A percentile compares a stretch with the other conserved stretches of the same genome.
phyloP scores from a whole-genome alignment of 805 yeast genomes.

The Saccharomycopsis sp. region DNA sequence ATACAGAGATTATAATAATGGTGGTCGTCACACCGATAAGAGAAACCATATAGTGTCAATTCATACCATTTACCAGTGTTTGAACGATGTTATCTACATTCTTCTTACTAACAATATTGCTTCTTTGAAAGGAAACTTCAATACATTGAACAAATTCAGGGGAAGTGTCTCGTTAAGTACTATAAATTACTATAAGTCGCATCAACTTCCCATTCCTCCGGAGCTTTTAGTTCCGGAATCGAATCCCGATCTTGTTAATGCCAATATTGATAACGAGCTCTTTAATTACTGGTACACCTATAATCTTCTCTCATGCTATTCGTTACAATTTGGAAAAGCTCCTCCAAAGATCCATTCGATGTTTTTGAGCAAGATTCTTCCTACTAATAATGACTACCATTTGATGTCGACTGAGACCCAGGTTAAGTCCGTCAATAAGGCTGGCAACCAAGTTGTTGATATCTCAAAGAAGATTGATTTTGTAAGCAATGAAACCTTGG shows the following conservation, averaged over 20 bases:
- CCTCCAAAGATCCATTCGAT: slow-evolving; percentile 35
- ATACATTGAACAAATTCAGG: slow-evolving; percentile 27
- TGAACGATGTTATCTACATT: slow-evolving; percentile 41
- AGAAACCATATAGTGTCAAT: slow-evolving; percentile 31
- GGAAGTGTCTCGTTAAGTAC: slow-evolving; percentile 53
- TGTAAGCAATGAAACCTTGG: slow-evolving; percentile 20
- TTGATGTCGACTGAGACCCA: slow-evolving; percentile 16
- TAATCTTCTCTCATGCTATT: slow-evolving; percentile 38
- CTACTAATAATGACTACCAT: slow-evolving; percentile 25
- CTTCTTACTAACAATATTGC: slow-evolving; percentile 32
- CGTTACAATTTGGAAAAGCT: slow-evolving; percentile 33
- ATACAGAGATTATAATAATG: neutral
- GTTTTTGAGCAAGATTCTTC: slow-evolving; percentile 27
- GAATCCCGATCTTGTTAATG: slow-evolving; percentile 12
- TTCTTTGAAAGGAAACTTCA: neutral
- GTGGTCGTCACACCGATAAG: neutral
- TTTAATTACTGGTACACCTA: slow-evolving; percentile 43
- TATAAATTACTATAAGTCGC: slow-evolving; percentile 38
- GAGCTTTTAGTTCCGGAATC: slow-evolving; percentile 23
- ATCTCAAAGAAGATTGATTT: slow-evolving; percentile 26
- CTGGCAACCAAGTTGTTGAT: slow-evolving; percentile 19
- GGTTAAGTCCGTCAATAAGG: slow-evolving; percentile 18
- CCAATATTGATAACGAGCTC: slow-evolving; percentile 19
- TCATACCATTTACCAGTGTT: slow-evolving; percentile 42
- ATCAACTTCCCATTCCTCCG: slow-evolving; percentile 46